Base-by-base conservation (phyloP, 2,329 filamentous ascomycete species). In the Dactylella cylindrospora region DNA sequence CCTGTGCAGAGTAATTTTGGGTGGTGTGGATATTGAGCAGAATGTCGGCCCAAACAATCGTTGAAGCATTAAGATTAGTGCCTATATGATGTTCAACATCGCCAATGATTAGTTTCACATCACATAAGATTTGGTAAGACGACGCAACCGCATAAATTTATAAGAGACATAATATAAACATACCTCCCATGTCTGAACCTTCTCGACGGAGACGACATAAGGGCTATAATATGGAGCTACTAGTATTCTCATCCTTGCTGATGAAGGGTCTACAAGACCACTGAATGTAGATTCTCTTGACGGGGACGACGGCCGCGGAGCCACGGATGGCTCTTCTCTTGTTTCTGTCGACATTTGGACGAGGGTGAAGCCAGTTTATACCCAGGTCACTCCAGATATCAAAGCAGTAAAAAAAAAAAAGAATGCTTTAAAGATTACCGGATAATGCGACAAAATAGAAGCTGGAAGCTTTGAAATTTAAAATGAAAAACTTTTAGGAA, bases 141-240 rank as follows among this genome's bases (percentile, higher is more conserved):
- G n/a, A n/a, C n/a, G n/a, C n/a, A n/a, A n/a, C n/a, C n/a, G n/a
- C n/a, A n/a, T n/a, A n/a, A n/a, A n/a, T n/a, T n/a, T n/a, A n/a
- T n/a, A n/a, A n/a, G n/a, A n/a, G n/a, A n/a, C n/a, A n/a, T 47
- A 9, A 13, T 15, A 43, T 36, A 12, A 4, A 64, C 59, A 31
- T 55, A 68, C 67, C 36, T 68, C 66, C 67, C 67, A 68, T n/a
- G 67, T 68, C 33, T 66, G 50, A 26, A 66, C 67, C 32, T 66
- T 68, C 29, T 68, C 61, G 35, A 67, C 31, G 17, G 67, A 66
- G 22, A 68, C 66, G 23, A 68, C 65, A 38, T 66, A 68, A 22
- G 67, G 66, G 15, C 64, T 65, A 38, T 68, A 68, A 52, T 68
- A 67, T 10, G 67, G 67, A 31, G 67, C 66, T 3, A 68, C 62